Conservation (phyloP, 345 rosid genomes). For the Viola odorata region DNA sequence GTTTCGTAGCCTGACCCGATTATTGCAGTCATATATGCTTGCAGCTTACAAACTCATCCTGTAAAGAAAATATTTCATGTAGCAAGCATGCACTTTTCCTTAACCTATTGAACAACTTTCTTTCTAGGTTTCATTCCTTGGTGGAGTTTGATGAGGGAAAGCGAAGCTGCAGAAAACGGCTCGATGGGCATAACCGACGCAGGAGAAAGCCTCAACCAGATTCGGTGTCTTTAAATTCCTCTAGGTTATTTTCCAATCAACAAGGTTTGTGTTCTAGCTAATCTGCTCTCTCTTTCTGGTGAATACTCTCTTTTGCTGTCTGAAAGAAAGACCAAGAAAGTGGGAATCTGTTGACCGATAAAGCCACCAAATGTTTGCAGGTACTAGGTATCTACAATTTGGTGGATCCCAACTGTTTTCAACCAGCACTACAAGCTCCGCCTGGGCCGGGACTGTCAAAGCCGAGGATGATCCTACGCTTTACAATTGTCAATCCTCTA, state of each 20-base stretch:
- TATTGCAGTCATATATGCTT: too few species aligned
- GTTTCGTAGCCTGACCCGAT: too few species aligned
- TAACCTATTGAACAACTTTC: neutral
- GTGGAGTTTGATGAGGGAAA: conserved; percentile 73
- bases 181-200: conserved; percentile 72
- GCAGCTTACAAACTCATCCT: neutral
- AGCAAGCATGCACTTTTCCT: too few species aligned
- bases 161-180: conserved; percentile 77
- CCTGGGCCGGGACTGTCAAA: conserved; percentile 41
- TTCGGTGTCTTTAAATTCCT: conserved; percentile 32
- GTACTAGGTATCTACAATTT: conserved; percentile 38
- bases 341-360: too few species aligned
- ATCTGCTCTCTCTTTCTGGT: neutral
- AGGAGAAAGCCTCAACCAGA: conserved; percentile 67
- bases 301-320: too few species aligned
- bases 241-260: conserved; percentile 35
- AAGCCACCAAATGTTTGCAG: conserved; percentile 21
- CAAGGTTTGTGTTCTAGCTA: conserved; percentile 37
- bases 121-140: conserved; percentile 59
- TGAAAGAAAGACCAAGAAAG: too few species aligned
- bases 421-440: conserved; percentile 23
- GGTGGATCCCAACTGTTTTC: conserved; percentile 37
- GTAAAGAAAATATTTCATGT: neutral
- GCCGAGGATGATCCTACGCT: conserved; percentile 26
- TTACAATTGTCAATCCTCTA: conserved; percentile 18